These are phyloP conservation scores for Trametes hirsuta DNA, from an alignment of 1,284 basidiomycete genomes.

Conservation along the genomic window DNA sequence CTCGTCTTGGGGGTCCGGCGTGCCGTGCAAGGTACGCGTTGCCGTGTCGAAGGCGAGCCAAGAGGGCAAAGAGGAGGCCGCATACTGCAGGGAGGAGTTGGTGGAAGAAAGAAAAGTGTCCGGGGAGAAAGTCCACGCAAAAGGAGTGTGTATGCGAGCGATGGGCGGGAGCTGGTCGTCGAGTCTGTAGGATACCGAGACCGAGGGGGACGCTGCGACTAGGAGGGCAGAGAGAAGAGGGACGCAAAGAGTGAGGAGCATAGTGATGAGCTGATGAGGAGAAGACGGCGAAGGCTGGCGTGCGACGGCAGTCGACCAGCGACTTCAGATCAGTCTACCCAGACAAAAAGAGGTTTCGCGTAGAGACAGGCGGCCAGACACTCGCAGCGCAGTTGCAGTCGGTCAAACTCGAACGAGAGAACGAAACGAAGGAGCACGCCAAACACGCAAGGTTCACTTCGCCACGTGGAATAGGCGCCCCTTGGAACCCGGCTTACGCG, in stretches of 20 bases:
- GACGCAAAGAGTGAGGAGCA: conserved; percentile 60
- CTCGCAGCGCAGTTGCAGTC: neutral
- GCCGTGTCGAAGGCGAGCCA: conserved; percentile 70
- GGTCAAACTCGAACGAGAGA: neutral
- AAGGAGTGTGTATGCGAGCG: conserved; percentile 60
- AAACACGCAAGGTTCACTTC: neutral
- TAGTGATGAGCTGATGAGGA: conserved; percentile 48
- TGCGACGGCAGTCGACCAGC: conserved; percentile 57
- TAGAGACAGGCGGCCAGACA: conserved; percentile 6
- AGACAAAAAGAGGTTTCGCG: neutral
- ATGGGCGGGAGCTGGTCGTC: conserved; percentile 65
- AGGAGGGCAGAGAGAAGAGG: conserved; percentile 41
- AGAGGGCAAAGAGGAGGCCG: conserved; percentile 52
- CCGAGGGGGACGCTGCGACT: conserved; percentile 40
- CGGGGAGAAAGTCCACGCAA: conserved; percentile 64
- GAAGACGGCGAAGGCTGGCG: conserved; percentile 46
- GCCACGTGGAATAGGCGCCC: neutral
- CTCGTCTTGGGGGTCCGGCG: conserved; percentile 57
- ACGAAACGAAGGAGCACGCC: neutral
- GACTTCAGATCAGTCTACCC: conserved; percentile 27
- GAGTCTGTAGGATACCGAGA: conserved; percentile 54
- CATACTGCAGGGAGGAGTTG: conserved; percentile 46
- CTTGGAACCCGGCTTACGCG: too few relatives aligned
- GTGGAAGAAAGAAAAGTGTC: conserved; percentile 60
- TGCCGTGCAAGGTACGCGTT: conserved; percentile 58